Conservation (phyloP, 176 grass and related monocot genomes). For the Calamus simplicifolius region DNA sequence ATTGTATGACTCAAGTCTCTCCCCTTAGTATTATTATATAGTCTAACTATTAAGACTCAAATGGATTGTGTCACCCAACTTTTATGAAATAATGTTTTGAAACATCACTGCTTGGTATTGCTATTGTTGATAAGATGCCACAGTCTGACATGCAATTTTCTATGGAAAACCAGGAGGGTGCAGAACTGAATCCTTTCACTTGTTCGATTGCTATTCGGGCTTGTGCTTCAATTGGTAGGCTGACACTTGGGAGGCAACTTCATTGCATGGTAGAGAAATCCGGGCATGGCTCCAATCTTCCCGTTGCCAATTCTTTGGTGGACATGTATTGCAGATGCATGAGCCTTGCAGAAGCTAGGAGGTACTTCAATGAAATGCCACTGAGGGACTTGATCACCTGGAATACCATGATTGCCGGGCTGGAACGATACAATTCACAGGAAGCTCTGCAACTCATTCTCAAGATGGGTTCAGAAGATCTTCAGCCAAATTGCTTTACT, state of each 20-base stretch:
- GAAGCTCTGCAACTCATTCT: conserved; percentile 43
- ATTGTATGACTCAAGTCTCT: not conserved
- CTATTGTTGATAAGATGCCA: too few relatives aligned
- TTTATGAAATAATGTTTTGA: too few relatives aligned
- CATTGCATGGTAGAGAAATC: conserved; percentile 32
- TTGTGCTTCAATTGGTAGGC: conserved; percentile 16
- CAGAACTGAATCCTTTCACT: conserved; percentile 40
- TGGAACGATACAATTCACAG: conserved; percentile 19
- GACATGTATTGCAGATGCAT: conserved; percentile 45
- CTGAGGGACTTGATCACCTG: conserved; percentile 39
- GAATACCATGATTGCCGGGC: conserved; percentile 54
- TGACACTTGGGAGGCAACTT: conserved; percentile 35
- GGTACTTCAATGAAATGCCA: conserved; percentile 36
- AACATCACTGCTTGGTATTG: too few relatives aligned
- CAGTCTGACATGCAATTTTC: not conserved
- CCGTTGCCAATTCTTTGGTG: conserved; percentile 42
- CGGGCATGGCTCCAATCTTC: conserved; percentile 29
- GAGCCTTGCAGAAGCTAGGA: conserved; percentile 23
- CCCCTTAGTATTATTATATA: not conserved
- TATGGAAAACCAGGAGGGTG: conserved; percentile 34
- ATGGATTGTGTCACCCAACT: too few relatives aligned
- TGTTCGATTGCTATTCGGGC: conserved; percentile 37
- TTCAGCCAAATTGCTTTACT: conserved; percentile 36
- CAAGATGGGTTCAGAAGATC: conserved; percentile 13
- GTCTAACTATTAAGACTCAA: too few relatives aligned